phyloP scores from a whole-genome alignment of 495 filamentous ascomycete genomes.

The Aspergillus bridgeri region DNA sequence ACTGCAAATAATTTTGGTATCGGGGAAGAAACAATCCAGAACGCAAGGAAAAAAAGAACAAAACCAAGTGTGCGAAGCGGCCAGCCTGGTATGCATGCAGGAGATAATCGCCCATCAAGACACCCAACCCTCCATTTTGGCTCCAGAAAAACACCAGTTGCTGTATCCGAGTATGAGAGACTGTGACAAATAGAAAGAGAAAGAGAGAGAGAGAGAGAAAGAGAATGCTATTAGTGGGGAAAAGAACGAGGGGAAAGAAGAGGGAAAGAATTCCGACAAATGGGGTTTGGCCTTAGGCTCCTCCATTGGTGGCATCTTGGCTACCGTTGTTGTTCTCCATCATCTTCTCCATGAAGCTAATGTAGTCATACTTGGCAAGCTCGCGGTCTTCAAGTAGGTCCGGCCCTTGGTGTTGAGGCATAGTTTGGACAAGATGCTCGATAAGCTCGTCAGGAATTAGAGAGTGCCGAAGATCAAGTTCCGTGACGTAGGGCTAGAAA shows the following conservation, averaged over 20 bases:
- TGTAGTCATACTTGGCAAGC: constrained; percentile 81
- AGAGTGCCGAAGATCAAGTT: constrained; percentile 90
- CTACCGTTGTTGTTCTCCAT: constrained; percentile 32
- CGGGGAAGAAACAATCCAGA: not conserved
- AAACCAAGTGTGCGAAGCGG: constrained; percentile 20
- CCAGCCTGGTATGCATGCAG: constrained; percentile 32
- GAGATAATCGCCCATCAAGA: constrained; percentile 21
- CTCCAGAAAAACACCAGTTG: constrained; percentile 27
- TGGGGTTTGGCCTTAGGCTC: constrained; percentile 14
- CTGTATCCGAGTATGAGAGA: constrained; percentile 18
- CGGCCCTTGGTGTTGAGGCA: constrained; percentile 76
- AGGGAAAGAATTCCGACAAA: constrained; percentile 4
- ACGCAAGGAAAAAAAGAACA: constrained; percentile 15
- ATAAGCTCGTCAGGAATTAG: constrained; percentile 95
- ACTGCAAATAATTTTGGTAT: not conserved
- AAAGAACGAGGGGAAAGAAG: constrained; percentile 10
- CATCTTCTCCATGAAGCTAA: constrained; percentile 86
- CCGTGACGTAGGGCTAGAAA: constrained; percentile 83
- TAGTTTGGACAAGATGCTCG: constrained; percentile 81
- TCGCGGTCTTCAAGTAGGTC: constrained; percentile 76
- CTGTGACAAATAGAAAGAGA: constrained; percentile 19
- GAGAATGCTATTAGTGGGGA: constrained; percentile 27
- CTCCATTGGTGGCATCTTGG: constrained; percentile 26
- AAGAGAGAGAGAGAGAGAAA: too few species aligned
- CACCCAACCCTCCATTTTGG: constrained; percentile 17